Conservation (phyloP, 345 rosid genomes). For the Fremontodendron californicum region DNA sequence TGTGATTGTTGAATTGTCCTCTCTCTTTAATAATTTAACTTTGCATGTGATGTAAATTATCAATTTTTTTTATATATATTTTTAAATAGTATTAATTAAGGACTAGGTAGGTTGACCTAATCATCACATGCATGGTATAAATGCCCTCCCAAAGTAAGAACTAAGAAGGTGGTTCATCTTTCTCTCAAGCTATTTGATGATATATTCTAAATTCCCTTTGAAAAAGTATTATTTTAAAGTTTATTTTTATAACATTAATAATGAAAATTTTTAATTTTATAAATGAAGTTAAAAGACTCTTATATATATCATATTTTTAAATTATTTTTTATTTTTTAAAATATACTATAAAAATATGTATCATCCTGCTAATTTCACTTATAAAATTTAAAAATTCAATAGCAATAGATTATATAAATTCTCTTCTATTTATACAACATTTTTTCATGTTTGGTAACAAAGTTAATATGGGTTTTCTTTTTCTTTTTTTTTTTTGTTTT, state of each 20-base stretch:
- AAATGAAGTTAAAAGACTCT: too few relatives aligned
- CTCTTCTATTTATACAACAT: too few relatives aligned
- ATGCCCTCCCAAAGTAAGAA: not conserved
- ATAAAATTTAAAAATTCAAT: too few relatives aligned
- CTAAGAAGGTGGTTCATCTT: not conserved
- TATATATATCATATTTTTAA: too few relatives aligned
- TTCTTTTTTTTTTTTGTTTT: not conserved
- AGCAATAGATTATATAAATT: too few relatives aligned
- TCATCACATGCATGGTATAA: constrained; percentile 10
- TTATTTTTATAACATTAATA: too few relatives aligned
- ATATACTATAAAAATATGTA: too few relatives aligned
- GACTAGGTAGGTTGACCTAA: constrained; percentile 4
- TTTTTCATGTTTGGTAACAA: too few relatives aligned
- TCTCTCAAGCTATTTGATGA: not conserved
- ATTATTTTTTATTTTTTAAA: too few relatives aligned
- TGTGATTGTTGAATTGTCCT: not conserved
- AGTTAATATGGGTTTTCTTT: not conserved
- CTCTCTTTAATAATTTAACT: not conserved
- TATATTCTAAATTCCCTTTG: not conserved
- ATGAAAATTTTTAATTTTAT: too few relatives aligned
- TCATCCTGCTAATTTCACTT: too few relatives aligned
- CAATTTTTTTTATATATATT: not conserved
- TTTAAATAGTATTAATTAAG: not conserved
- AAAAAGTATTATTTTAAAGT: too few relatives aligned
- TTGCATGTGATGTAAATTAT: not conserved